Base-by-base conservation (phyloP, 2,329 filamentous ascomycete species). In the Metarhizium rileyi region DNA sequence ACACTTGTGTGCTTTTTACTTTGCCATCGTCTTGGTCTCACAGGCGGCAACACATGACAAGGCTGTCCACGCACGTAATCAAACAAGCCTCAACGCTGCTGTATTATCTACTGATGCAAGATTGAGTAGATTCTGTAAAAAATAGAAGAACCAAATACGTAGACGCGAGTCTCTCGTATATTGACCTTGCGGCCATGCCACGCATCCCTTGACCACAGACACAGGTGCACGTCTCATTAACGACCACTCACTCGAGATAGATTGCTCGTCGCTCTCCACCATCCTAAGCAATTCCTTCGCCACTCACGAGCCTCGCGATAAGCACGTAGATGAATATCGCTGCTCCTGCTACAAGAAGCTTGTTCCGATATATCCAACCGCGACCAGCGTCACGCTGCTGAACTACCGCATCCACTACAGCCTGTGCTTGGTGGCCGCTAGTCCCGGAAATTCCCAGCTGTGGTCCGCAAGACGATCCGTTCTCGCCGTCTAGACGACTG, bases 311-410 rank as follows among this genome's bases (percentile, higher is more conserved):
- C 57, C 91, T 77, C 28, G 88, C 86, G 50, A 94, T 74, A 46
- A 95, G 68, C 10, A 95, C 90, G 67, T 96, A 97, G 16, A 84
- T 68, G 61, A 97, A 86, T 26, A 96, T 73, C 18, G 81, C 68
- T 0, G 75, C 81, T 8, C 87, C 79, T 1, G 81, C 76, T 44
- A 95, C 71, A 60, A 86, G 75, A 54, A 90, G 74, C 70, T 89
- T 93, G 70, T 96, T 87, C 54, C 82, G 78, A 56, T 81, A 77
- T 55, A 94, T 65, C 88, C 89, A 97, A 51, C 88, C 81, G 58
- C 89, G 83, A 0, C 89, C 87, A 2, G 85, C 88, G 56, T 93
- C 84, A 55, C 87, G 83, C 77, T 71, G 84, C 77, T 77, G 89
- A 67, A 68, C 87, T 66, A 70, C 87, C 2, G 75, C 88, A 56